Conservation (phyloP, 1,139 yeast genomes). For the Scheffersomyces quercinus region DNA sequence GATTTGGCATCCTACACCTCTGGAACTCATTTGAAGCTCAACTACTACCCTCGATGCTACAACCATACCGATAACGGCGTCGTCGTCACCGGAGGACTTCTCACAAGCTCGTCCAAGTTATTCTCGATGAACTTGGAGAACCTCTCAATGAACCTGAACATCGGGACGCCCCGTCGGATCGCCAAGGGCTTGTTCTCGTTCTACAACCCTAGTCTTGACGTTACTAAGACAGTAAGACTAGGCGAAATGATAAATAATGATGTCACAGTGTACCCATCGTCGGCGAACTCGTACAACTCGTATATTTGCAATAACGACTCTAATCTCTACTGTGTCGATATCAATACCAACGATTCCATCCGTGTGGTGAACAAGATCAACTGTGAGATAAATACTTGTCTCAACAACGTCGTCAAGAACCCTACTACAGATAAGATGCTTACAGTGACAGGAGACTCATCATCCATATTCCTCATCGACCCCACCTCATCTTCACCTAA, state of each 20-base stretch:
- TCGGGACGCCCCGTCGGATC: slow-evolving; percentile 23
- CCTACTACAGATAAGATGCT: slow-evolving; percentile 32
- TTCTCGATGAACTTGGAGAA: slow-evolving; percentile 29
- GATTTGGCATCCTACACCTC: slow-evolving; percentile 22
- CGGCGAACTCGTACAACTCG: slow-evolving; percentile 47
- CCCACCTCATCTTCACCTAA: slow-evolving; percentile 23
- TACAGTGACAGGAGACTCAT: slow-evolving; percentile 45
- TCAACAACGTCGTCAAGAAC: slow-evolving; percentile 39
- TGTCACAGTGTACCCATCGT: slow-evolving; percentile 55
- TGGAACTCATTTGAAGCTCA: slow-evolving; percentile 44
- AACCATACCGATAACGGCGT: slow-evolving; percentile 59
- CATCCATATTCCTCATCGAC: slow-evolving; percentile 39
- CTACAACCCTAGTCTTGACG: slow-evolving; percentile 49
- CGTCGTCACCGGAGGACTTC: slow-evolving; percentile 73
- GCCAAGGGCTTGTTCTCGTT: slow-evolving; percentile 65
- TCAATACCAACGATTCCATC: slow-evolving; percentile 47
- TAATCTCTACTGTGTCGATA: slow-evolving; percentile 63
- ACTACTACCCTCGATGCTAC: slow-evolving; percentile 67
- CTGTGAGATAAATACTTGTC: slow-evolving; percentile 42
- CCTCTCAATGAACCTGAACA: slow-evolving; percentile 14
- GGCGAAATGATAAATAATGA: slow-evolving; percentile 86
- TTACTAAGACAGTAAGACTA: slow-evolving; percentile 51
- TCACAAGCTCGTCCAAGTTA: slow-evolving; percentile 22
- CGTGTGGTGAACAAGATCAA: slow-evolving; percentile 31
- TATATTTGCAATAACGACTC: slow-evolving; percentile 83